These are phyloP conservation scores for Limonium bicolor DNA, from an alignment of 148 eudicot species.

Conservation along the genomic window DNA sequence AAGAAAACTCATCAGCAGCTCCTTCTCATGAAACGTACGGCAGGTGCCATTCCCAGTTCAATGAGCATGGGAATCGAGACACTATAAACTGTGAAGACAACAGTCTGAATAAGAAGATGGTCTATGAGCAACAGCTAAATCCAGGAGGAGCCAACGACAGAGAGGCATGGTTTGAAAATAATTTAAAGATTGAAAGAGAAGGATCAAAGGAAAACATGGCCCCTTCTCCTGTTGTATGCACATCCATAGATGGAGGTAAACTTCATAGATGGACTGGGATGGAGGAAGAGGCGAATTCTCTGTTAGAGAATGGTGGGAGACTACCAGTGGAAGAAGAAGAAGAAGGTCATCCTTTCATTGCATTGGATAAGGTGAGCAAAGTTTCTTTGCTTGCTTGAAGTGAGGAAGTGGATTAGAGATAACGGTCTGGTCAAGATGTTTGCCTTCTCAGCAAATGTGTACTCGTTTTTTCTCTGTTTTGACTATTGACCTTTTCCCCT, in stretches of 20 bases:
- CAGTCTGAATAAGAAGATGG: not conserved
- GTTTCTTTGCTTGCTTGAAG: slow-evolving; percentile 35
- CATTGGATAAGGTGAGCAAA: slow-evolving; percentile 16
- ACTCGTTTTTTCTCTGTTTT: too few relatives aligned
- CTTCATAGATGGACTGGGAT: slow-evolving; percentile 11
- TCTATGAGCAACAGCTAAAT: slow-evolving; percentile 1
- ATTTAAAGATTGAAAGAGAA: not conserved
- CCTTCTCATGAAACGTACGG: slow-evolving; percentile 12
- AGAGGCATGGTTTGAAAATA: not conserved
- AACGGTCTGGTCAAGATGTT: not conserved
- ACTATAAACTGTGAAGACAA: slow-evolving; percentile 3
- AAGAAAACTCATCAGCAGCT: slow-evolving; percentile 12
- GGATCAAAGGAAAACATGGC: slow-evolving; percentile 46
- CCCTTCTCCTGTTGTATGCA: slow-evolving; percentile 13
- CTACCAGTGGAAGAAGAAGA: slow-evolving; percentile 9
- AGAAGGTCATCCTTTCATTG: slow-evolving; percentile 56
- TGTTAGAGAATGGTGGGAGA: slow-evolving; percentile 12
- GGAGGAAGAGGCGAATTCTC: slow-evolving; percentile 26
- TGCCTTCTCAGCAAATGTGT: not conserved
- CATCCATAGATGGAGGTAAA: not conserved
- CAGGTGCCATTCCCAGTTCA: slow-evolving; percentile 60
- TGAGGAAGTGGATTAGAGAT: not conserved
- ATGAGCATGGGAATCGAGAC: slow-evolving; percentile 35
- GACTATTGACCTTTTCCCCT: too few relatives aligned
- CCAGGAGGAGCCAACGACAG: not conserved